Percentiles rank a stretch among this genome's conserved stretches.
Conservation (phyloP, 2,329 filamentous ascomycete genomes). For the Phialemoniopsis sp. region DNA sequence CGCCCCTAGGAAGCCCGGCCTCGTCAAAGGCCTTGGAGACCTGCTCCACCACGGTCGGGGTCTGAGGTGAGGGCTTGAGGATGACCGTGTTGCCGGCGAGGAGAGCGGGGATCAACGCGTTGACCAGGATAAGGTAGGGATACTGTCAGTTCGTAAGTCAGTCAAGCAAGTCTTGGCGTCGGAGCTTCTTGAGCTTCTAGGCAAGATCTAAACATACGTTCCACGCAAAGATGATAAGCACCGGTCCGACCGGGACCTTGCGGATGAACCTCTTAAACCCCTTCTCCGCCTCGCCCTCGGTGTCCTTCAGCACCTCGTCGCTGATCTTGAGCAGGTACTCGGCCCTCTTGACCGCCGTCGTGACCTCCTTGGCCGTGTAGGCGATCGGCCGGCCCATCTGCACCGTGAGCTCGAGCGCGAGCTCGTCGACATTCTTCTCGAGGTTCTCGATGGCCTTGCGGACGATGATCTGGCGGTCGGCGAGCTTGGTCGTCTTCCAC, state of each 20-base stretch:
- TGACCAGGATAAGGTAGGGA: conserved; percentile 89
- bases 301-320: conserved; percentile 72
- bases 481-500: conserved; percentile 71
- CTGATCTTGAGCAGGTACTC: conserved; percentile 85
- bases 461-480: conserved; percentile 75
- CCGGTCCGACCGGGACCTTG: conserved; percentile 82
- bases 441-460: conserved; percentile 73
- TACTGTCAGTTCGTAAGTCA: conserved; percentile 53
- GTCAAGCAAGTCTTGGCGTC: neutral
- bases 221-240: conserved; percentile 91
- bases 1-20: conserved; percentile 76
- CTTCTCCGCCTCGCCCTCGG: conserved; percentile 75
- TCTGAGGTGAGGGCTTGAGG: conserved; percentile 91
- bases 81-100: conserved; percentile 89
- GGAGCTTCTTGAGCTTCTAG: no score
- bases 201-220: conserved; percentile 60
- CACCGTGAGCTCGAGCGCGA: conserved; percentile 81
- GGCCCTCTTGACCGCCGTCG: conserved; percentile 79
- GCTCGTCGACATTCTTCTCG: conserved; percentile 66
- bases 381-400: conserved; percentile 95
- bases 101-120: conserved; percentile 88
- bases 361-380: conserved; percentile 78
- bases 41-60: conserved; percentile 86
- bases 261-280: conserved; percentile 89
- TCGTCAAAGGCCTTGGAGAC: conserved; percentile 71